Evolutionary conservation across 768 basidiomycete species (phyloP), one percentile per base, ranked within the genome.

Genomic region (Termitomyces sp.): DNA sequence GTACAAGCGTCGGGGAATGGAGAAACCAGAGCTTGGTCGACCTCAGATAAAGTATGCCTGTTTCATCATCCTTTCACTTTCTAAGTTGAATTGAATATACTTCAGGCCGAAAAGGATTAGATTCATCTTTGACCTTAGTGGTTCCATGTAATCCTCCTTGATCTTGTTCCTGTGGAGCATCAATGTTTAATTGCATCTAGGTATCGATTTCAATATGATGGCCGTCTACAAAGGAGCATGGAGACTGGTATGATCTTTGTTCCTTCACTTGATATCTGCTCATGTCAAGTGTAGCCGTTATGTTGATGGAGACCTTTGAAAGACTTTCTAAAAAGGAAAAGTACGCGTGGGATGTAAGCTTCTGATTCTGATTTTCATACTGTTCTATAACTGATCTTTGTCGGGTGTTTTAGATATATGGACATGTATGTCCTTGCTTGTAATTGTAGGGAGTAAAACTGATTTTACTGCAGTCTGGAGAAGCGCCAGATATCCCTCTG

Each of bases 201-300:
- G 81, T 87, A 86, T 65, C 85, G 86, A 5, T 88, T 88, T 73
- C 86, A 88, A 59, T 84, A 86, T 55, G 86, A 88, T 65, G 85
- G 84, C 5, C 81, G 86, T 2, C 64, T 88, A 61, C 76, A 82
- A 61, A 69, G 85, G 57, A 85, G 82, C 65, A 72, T 84, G 71
- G 85, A 88, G 67, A 86, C 86, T 53, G 85, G 85, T 84, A 61
- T 29, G 67, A 55, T 18, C 5, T 39, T 51, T 10, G n/a, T n/a
- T n/a, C 5, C 16, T 16, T 10, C 10, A 22, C 37, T 32, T 7
- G 32, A n/a, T 16, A 42, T 34, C 46, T 42, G 29, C 44, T 49
- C 18, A 55, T 31, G 10, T 39, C 16, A 36, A 50, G n/a, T 31
- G 24, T 59, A 85, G 85, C 84, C n/a, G 83, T 82, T 9, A 88